phyloP scores from a whole-genome alignment of 441 rosid genomes.

The Eutrema salsugineum region DNA sequence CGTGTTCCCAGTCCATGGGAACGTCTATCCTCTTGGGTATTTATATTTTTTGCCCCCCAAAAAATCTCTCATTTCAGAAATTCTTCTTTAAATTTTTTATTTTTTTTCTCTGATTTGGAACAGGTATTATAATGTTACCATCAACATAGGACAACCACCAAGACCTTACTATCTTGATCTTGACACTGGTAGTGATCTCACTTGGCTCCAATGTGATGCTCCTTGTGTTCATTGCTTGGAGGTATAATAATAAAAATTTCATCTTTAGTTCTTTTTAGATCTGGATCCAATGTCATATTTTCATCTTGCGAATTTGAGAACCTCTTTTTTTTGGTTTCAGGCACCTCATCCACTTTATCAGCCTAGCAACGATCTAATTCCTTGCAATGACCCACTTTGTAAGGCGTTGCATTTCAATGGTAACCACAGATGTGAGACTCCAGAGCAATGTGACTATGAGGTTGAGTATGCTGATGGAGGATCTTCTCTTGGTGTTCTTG shows the following conservation, averaged over 20 bases:
- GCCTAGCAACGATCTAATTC: conserved; percentile 68
- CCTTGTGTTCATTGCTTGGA: conserved; percentile 59
- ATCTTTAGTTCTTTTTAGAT: background rate
- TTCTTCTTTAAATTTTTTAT: background rate
- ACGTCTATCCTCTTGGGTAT: conserved; percentile 78
- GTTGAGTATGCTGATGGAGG: conserved; percentile 92
- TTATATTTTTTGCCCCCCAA: background rate
- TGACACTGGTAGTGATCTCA: conserved; percentile 93
- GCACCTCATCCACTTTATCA: conserved; percentile 80
- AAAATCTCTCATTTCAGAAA: background rate
- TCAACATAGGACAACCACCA: conserved; percentile 68
- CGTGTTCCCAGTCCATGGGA: conserved; percentile 64
- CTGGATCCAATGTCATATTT: background rate
- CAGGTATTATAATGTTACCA: conserved; percentile 73
- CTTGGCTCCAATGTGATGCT: conserved; percentile 93
- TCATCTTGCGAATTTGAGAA: background rate
- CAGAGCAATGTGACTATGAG: conserved; percentile 72
- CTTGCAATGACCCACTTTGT: conserved; percentile 72
- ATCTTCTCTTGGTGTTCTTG: conserved; percentile 82
- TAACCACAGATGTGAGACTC: conserved; percentile 46
- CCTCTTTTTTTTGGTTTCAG: conserved; percentile 34
- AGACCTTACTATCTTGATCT: conserved; percentile 88
- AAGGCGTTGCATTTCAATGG: conserved; percentile 52
- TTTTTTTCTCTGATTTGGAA: background rate
- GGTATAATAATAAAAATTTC: conserved; percentile 34